Conservation (phyloP, 192 early-diverging fungal species). For the Helicostylum pulchrum region DNA sequence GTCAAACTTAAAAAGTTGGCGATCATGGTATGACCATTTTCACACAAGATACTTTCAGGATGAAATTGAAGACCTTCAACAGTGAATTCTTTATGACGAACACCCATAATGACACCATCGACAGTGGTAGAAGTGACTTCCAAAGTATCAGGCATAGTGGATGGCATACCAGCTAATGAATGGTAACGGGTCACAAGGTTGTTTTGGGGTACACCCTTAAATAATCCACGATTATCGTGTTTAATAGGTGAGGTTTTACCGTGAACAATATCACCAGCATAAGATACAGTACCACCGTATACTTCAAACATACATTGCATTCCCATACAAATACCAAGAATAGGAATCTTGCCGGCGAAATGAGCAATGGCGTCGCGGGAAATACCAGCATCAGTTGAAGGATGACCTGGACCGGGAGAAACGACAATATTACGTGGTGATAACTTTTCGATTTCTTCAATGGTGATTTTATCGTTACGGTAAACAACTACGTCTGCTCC, state of each 20-base stretch:
- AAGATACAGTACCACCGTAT: constrained; percentile 89
- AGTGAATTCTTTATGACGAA: constrained; percentile 83
- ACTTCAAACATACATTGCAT: constrained; percentile 97
- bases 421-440: constrained; percentile 93
- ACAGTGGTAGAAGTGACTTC: constrained; percentile 86
- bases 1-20: constrained; percentile 85
- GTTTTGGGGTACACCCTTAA: constrained; percentile 76
- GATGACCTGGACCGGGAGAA: constrained; percentile 96
- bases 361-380: constrained; percentile 81
- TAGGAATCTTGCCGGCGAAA: constrained; percentile 93
- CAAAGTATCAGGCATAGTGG: constrained; percentile 76
- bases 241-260: constrained; percentile 91
- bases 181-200: constrained; percentile 95
- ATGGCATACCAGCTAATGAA: constrained; percentile 85
- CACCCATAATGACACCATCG: constrained; percentile 89
- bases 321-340: constrained; percentile 96
- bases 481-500: constrained; percentile 91
- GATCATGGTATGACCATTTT: constrained; percentile 86
- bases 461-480: constrained; percentile 90
- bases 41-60: constrained; percentile 95
- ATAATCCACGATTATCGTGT: constrained; percentile 91
- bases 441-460: constrained; percentile 77
- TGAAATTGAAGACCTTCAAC: constrained; percentile 98
- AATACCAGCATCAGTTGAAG: constrained; percentile 84
- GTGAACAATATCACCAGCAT: constrained; percentile 96